Evolutionary conservation across 352 stramenopile genomes (phyloP), one percentile per base, ranked within the genome.

Genomic region (Chrysophaeum taylorii): DNA sequence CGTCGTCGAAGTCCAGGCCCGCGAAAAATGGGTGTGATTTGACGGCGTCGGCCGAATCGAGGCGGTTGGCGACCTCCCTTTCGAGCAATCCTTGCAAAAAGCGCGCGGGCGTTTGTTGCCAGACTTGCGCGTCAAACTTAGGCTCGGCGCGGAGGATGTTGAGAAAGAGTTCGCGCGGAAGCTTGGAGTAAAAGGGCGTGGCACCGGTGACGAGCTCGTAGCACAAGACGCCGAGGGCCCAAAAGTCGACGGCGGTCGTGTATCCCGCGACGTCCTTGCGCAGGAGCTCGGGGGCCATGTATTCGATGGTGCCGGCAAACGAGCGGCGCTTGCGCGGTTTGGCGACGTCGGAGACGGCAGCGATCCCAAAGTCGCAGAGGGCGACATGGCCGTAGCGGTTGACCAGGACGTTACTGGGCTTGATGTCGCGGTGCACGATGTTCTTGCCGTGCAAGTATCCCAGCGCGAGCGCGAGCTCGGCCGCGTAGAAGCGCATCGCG

Each of bases 281-380:
- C 4, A 77, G 66, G 38, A 80, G 37, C 62, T 80, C 76, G 18
- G 75, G 76, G 0, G 76, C 76, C 69, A 80, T 80, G 72, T 78
- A 80, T 12, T 73, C 70, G 64, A 78, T 68, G 23, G 70, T 76
- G 12, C 76, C 76, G 15, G 69, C 54, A 38, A 79, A 73, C 5
- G 92, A 39, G 27, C 12, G 52, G 48, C 86, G 88, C n/a, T n/a
- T n/a, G 33, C 87, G 82, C 63, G 91, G 81, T 7, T 83, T 82
- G 48, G 88, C 78, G 48, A 93, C 83, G 0, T 94, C 85, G 64
- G 90, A 89, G 68, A 92, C 83, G 73, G 94, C 94, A 9, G 88
- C 92, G 1, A 96, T 75, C 37, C 89, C 89, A 63, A 96, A 94
- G 73, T 95, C 88, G 52, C 87, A 92, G n/a, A 94, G 78, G 18